Percentiles rank a stretch among this genome's conserved stretches.
Evolutionary conservation across 768 basidiomycete genomes (phyloP).

Genomic region (Lactarius deliciosus): DNA sequence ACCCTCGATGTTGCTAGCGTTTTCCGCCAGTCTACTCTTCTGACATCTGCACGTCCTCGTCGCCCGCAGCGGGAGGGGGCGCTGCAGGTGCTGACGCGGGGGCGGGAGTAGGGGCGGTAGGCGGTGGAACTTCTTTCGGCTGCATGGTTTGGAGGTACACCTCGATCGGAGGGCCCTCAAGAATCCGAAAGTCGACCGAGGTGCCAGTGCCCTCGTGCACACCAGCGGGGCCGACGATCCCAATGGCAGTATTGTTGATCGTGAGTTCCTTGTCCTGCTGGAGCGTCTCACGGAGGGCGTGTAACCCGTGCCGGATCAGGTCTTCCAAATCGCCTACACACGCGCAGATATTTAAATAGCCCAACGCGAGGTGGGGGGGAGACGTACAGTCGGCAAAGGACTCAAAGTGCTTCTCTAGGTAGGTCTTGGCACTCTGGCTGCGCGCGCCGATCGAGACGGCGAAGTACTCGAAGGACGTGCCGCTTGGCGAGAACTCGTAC

Average conservation of each 20-base stretch:
- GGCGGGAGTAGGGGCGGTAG: constrained; percentile 39
- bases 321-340: constrained; percentile 75
- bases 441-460: constrained; percentile 99
- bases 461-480: constrained; percentile 95
- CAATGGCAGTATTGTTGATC: constrained; percentile 90
- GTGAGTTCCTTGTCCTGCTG: constrained; percentile 98
- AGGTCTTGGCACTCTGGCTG: constrained; percentile 98
- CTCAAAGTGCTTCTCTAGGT: constrained; percentile 92
- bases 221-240: constrained; percentile 79
- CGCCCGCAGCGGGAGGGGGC: constrained; percentile 41
- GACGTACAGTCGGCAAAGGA: constrained; percentile 78
- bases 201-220: constrained; percentile 50
- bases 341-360: not conserved
- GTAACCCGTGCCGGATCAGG: constrained; percentile 88
- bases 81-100: constrained; percentile 16
- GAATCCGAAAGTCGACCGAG: constrained; percentile 71
- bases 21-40: constrained; percentile 43
- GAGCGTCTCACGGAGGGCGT: constrained; percentile 92
- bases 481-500: constrained; percentile 97
- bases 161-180: constrained; percentile 79
- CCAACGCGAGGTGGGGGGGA: not conserved
- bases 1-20: not conserved
- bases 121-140: constrained; percentile 55
- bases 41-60: constrained; percentile 87
- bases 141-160: constrained; percentile 78